Evolutionary conservation across 495 filamentous ascomycete genomes (phyloP), one percentile per base, ranked within the genome.

Genomic region (Umbilicaria muhlenbergii): DNA sequence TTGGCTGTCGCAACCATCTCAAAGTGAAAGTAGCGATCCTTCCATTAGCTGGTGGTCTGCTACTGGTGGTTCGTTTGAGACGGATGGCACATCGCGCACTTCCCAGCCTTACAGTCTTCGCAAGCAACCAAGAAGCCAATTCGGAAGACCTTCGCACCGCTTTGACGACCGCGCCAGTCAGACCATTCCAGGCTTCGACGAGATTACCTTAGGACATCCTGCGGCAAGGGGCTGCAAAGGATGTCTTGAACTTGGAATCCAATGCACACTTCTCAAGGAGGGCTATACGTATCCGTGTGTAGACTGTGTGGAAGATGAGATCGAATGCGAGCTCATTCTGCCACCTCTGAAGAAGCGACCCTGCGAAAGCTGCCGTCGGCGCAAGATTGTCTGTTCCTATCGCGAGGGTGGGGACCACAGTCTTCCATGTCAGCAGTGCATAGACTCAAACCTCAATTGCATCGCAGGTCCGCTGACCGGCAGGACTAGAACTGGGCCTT

Each of bases 121-220:
- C 32, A n/a, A 13, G 21, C 13, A 16, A 34, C n/a, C n/a, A 34
- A 11, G 34, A 17, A 19, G 41, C 21, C 16, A 19, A 44, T 24
- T 41, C 36, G 24, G 51, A 45, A 12, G 32, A 39, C 14, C 24
- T 44, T 4, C 6, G 24, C 24, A 28, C 24, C 24, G 24, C 24
- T 28, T 10, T 3, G 6, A 8, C 24, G 8, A 28, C 8, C 24
- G 1, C 24, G 6, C 24, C 6, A 28, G 8, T 28, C 8, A 28
- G 5, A 6, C 3, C 24, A 28, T 28, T 28, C 8, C 24, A 28
- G 37, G 36, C n/a, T 12, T 46, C 1, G 48, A 46, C 17, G 45
- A 51, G n/a, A 31, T 54, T 8, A 48, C 51, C 7, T 39, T 51
- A 6, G 51, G 51, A 11, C 42, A 54, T 32, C 51, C 51, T 14